phyloP scores from a whole-genome alignment of 2,329 filamentous ascomycete genomes.

The Cladosporium velox region DNA sequence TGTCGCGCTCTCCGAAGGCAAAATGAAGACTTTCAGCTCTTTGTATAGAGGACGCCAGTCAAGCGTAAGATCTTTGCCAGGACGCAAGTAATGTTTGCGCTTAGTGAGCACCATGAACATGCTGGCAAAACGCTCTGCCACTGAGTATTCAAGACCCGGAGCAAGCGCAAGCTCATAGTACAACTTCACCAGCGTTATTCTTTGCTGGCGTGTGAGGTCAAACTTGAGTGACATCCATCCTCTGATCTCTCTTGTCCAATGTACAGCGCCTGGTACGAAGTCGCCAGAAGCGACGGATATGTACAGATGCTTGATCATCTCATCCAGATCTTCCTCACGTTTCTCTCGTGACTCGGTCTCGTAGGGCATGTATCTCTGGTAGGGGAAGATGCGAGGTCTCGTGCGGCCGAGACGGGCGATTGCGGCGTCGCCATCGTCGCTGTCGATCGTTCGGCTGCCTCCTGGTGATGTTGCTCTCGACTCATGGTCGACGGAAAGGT shows the following conservation, averaged over 20 bases:
- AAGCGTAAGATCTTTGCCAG: conserved; percentile 82
- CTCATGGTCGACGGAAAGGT: conserved; percentile 59
- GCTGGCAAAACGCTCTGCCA: conserved; percentile 87
- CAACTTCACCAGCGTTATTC: conserved; percentile 80
- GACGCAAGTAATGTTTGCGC: conserved; percentile 95
- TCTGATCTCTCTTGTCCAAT: conserved; percentile 95
- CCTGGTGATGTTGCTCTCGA: conserved; percentile 87
- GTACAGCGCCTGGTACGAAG: conserved; percentile 87
- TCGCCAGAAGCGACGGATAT: conserved; percentile 89
- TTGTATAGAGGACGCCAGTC: conserved; percentile 94
- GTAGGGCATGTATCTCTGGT: conserved; percentile 89
- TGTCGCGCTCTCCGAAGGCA: conserved; percentile 77
- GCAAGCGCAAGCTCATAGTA: conserved; percentile 94
- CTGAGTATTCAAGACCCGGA: conserved; percentile 78
- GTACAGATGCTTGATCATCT: conserved; percentile 92
- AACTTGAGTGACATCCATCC: conserved; percentile 97
- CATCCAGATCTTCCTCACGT: conserved; percentile 75
- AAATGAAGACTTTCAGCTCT: conserved; percentile 85
- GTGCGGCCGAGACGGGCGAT: conserved; percentile 66
- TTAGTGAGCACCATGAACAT: conserved; percentile 97
- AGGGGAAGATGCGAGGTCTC: conserved; percentile 84
- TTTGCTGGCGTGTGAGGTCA: conserved; percentile 82
- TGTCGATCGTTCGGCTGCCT: conserved; percentile 52
- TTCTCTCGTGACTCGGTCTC: conserved; percentile 76
- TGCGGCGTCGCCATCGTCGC: conserved; percentile 26